Conservation (phyloP, 2,329 filamentous ascomycete species). For the Epichloe aotearoae region DNA sequence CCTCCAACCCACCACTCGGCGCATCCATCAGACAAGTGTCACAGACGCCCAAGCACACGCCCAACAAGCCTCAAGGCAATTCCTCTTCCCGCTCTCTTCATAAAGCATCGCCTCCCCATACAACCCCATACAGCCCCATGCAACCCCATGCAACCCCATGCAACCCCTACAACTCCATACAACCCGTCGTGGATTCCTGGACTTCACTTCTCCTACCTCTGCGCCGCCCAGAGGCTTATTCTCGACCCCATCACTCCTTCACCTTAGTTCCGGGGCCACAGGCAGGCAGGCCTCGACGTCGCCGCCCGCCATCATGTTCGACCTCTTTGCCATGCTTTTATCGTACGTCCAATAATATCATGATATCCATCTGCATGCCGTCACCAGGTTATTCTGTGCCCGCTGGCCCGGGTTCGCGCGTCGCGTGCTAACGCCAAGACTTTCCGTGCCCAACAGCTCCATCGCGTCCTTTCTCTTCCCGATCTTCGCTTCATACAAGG, state of each 20-base stretch:
- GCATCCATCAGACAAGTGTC: too few relatives aligned
- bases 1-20: too few relatives aligned
- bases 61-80: too few relatives aligned
- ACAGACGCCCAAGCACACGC: too few relatives aligned
- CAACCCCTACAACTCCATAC: too few relatives aligned
- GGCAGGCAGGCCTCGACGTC: conserved; percentile 13
- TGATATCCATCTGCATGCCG: conserved; percentile 10
- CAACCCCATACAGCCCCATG: not conserved
- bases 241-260: not conserved
- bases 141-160: not conserved
- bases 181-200: too few relatives aligned
- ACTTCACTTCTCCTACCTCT: not conserved
- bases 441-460: conserved; percentile 42
- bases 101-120: not conserved
- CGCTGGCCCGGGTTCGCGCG: not conserved
- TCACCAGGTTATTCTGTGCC: conserved; percentile 3
- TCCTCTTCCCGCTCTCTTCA: not conserved
- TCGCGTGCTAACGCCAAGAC: conserved; percentile 1
- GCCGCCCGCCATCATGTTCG: conserved; percentile 47
- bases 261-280: conserved; percentile 3
- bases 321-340: conserved; percentile 62
- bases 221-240: not conserved
- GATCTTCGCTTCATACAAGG: conserved; percentile 95
- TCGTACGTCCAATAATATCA: conserved; percentile 43
- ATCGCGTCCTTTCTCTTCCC: conserved; percentile 85